Evolutionary conservation across 257 asterid genomes (phyloP).

Genomic region (Scutellaria barbata): DNA sequence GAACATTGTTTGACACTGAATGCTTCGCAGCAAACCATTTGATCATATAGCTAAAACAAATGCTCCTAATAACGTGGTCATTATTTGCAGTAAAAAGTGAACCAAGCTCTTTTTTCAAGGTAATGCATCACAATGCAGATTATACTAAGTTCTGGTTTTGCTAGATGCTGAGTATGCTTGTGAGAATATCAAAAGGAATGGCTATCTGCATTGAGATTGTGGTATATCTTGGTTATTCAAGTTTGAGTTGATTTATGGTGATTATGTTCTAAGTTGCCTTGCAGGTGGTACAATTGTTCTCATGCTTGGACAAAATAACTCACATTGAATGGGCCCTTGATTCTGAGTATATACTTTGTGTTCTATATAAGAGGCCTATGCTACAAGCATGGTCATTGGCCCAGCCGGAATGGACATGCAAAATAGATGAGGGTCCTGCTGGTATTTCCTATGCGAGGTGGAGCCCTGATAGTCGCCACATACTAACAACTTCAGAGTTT

Average conservation of each 20-base stretch:
- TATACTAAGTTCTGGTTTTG: background rate
- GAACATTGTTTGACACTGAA: background rate
- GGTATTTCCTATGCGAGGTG: slow-evolving; percentile 97
- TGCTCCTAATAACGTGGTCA: background rate
- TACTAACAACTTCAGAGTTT: slow-evolving; percentile 95
- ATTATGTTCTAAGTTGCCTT: slow-evolving; percentile 17
- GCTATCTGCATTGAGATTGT: slow-evolving; percentile 1
- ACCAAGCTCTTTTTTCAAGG: background rate
- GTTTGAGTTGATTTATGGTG: slow-evolving; percentile 30
- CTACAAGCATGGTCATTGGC: slow-evolving; percentile 97
- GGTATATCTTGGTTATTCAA: slow-evolving; percentile 14
- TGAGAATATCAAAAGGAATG: background rate
- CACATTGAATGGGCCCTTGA: slow-evolving; percentile 98
- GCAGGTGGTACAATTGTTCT: slow-evolving; percentile 91
- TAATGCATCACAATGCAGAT: background rate
- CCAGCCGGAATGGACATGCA: slow-evolving; percentile 99
- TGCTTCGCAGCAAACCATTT: background rate
- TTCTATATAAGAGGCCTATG: slow-evolving; percentile 89
- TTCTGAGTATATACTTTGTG: slow-evolving; percentile 95
- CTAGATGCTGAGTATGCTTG: background rate
- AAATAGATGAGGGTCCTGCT: slow-evolving; percentile 96
- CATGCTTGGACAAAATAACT: slow-evolving; percentile 91
- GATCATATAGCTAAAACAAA: background rate
- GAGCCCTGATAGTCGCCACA: slow-evolving; percentile 99
- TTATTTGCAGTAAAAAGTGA: background rate